phyloP scores from a whole-genome alignment of 331 rosid genomes.

The Phaseolus coccineus region DNA sequence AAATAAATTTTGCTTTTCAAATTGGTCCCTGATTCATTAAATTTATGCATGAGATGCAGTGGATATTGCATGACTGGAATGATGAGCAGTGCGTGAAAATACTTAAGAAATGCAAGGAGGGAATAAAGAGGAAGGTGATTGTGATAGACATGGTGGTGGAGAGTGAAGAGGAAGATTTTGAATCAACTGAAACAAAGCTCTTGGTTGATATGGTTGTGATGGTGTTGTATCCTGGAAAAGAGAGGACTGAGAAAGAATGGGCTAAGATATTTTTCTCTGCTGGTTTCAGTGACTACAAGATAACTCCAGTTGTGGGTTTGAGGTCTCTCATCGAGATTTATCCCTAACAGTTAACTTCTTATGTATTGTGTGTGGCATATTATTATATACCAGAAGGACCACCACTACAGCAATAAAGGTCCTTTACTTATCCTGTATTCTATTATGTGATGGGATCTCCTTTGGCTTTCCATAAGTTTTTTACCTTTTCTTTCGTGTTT shows the following conservation, averaged over 20 bases:
- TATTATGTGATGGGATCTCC: no score
- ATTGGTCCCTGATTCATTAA: neutral
- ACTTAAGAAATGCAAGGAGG: constrained; percentile 50
- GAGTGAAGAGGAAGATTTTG: constrained; percentile 15
- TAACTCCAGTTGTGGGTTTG: constrained; percentile 50
- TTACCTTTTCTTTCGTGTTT: no score
- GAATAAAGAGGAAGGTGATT: constrained; percentile 46
- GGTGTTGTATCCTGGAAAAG: constrained; percentile 51
- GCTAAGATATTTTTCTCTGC: constrained; percentile 50
- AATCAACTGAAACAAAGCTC: constrained; percentile 47
- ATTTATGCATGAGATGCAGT: constrained; percentile 16
- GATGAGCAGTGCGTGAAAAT: constrained; percentile 34
- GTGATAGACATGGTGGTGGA: constrained; percentile 57
- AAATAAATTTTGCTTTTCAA: no score
- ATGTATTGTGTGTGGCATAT: neutral
- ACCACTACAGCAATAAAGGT: no score
- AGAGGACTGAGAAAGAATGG: constrained; percentile 60
- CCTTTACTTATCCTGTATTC: no score
- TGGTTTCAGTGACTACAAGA: constrained; percentile 53
- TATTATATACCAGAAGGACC: no score
- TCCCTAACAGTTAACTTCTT: neutral
- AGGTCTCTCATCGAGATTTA: constrained; percentile 61
- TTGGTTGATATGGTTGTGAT: constrained; percentile 54
- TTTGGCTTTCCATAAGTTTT: no score
- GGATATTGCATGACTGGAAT: constrained; percentile 58